A percentile compares a stretch with the other conserved stretches of the same genome.
Evolutionary conservation across 768 basidiomycete genomes (phyloP).

Genomic region (Kwoniella dejecticola): DNA sequence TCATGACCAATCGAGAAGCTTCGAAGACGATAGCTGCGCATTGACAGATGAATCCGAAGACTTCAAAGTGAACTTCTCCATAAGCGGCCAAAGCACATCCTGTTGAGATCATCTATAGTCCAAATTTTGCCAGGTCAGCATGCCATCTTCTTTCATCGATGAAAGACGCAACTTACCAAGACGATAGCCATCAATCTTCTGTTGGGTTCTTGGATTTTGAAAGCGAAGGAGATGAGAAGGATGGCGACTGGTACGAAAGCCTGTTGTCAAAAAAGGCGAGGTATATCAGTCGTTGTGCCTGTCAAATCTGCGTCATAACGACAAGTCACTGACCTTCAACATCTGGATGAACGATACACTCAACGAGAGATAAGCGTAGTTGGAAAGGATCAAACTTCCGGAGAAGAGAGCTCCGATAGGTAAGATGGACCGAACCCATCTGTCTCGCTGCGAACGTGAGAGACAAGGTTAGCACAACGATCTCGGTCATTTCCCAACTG

Average conservation of each 20-base stretch:
- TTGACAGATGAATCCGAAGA: constrained; percentile 85
- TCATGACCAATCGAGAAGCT: constrained; percentile 85
- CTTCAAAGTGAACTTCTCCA: constrained; percentile 84
- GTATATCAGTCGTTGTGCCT: no score
- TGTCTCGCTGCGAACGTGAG: constrained; percentile 40
- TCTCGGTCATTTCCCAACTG: background rate
- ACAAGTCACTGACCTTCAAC: constrained; percentile 70
- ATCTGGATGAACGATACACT: constrained; percentile 96
- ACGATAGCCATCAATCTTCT: constrained; percentile 79
- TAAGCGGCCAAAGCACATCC: constrained; percentile 79
- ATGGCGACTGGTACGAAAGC: constrained; percentile 57
- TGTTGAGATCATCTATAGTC: constrained; percentile 71
- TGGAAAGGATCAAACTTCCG: constrained; percentile 85
- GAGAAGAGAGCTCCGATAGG: constrained; percentile 95
- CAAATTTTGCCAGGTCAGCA: background rate
- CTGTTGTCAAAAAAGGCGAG: constrained; percentile 5
- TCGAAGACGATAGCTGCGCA: constrained; percentile 90
- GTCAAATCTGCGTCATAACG: background rate
- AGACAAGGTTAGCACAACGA: background rate
- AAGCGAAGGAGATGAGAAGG: constrained; percentile 85
- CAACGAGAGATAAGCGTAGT: constrained; percentile 88
- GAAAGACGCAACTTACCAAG: constrained; percentile 52
- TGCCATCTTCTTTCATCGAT: background rate
- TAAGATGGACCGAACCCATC: constrained; percentile 78
- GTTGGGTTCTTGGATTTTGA: constrained; percentile 84